Evolutionary conservation across 306 rosid genomes (phyloP).

Genomic region (Morella rubra): DNA sequence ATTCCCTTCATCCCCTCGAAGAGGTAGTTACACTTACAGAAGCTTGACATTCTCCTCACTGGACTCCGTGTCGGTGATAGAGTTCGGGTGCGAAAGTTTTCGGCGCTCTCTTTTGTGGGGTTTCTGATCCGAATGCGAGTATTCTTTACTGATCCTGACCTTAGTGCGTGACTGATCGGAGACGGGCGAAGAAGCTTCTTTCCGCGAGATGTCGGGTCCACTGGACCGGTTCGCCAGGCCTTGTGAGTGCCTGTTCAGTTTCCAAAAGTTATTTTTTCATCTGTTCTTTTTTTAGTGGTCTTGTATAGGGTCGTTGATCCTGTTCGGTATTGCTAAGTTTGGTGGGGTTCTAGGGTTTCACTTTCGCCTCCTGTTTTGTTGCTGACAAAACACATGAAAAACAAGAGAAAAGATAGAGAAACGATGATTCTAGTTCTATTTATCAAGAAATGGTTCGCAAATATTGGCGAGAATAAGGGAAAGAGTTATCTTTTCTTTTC

Average conservation of each 20-base stretch:
- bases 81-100: neutral
- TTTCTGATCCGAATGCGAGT: constrained; percentile 38
- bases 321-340: neutral
- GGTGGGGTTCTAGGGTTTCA: constrained; percentile 30
- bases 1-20: neutral
- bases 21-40: neutral
- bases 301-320: neutral
- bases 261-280: no score
- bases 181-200: neutral
- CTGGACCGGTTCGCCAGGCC: constrained; percentile 82
- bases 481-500: neutral
- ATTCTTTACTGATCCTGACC: constrained; percentile 1
- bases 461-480: neutral
- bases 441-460: neutral
- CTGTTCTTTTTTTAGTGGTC: neutral
- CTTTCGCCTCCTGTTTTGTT: constrained; percentile 2
- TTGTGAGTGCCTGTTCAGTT: constrained; percentile 39
- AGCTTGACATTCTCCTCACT: neutral
- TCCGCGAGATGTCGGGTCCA: constrained; percentile 57
- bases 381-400: neutral
- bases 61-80: neutral
- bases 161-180: constrained; percentile 29
- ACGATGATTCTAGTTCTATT: neutral
- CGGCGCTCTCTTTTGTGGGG: constrained; percentile 19
- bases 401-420: neutral